Conservation (phyloP, 805 yeast species). For the Lachancea sp. region DNA sequence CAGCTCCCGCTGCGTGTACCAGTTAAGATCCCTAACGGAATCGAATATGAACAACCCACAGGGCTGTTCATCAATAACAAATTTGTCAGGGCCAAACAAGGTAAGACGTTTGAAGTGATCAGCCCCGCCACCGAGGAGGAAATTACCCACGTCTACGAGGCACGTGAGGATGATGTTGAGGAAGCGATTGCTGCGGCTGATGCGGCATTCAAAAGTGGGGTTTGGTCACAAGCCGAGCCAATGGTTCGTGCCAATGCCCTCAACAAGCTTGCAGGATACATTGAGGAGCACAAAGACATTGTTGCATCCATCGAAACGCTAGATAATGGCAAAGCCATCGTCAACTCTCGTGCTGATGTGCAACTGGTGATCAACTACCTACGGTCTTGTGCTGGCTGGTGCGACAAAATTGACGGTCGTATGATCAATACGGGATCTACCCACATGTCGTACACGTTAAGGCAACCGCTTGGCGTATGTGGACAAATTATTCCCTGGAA, state of each 20-base stretch:
- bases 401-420: slow-evolving; percentile 79
- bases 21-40: slow-evolving; percentile 67
- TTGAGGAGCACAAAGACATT: slow-evolving; percentile 65
- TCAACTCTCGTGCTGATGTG: slow-evolving; percentile 69
- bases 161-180: slow-evolving; percentile 72
- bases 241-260: slow-evolving; percentile 55
- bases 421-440: slow-evolving; percentile 66
- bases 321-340: slow-evolving; percentile 83
- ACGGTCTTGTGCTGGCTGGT: slow-evolving; percentile 86
- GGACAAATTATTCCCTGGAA: slow-evolving; percentile 98
- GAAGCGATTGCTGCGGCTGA: slow-evolving; percentile 81
- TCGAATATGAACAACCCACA: slow-evolving; percentile 67
- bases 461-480: slow-evolving; percentile 91
- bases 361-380: slow-evolving; percentile 60
- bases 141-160: slow-evolving; percentile 66
- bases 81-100: slow-evolving; percentile 55
- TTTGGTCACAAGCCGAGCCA: slow-evolving; percentile 74
- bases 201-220: slow-evolving; percentile 67
- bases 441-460: slow-evolving; percentile 72
- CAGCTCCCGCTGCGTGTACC: slow-evolving; percentile 40
- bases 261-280: slow-evolving; percentile 65
- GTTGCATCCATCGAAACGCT: slow-evolving; percentile 77
- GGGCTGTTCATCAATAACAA: slow-evolving; percentile 79
- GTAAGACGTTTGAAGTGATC: slow-evolving; percentile 54
- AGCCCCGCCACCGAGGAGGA: slow-evolving; percentile 72